Evolutionary conservation across 495 filamentous ascomycete species (phyloP), one percentile per base, ranked within the genome.

Genomic region (Barbatosphaeria neglecta): DNA sequence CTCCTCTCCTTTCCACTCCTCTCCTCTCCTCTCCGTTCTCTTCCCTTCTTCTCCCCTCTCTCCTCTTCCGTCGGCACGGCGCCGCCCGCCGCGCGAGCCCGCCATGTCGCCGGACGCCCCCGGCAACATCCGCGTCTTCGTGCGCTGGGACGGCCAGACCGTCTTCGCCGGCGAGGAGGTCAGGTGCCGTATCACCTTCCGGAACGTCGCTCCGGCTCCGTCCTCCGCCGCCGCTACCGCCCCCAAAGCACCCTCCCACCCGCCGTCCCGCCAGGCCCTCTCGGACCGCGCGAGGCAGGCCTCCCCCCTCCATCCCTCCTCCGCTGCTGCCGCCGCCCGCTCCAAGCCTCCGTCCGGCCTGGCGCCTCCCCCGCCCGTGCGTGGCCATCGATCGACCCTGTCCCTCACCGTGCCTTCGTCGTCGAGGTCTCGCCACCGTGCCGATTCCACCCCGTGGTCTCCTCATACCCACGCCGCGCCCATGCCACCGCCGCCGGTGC

Each of bases 91-190:
- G n/a, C n/a, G n/a, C n/a, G n/a, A n/a, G n/a, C n/a, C n/a, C 24
- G 24, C 44, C 51, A 67, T 68, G 66, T 57, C 67, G 56, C 56
- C 65, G 57, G 66, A 75, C 53, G 59, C 56, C 50, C 45, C 56
- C 49, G 72, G 66, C 54, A 82, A 93, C 69, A 89, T 98, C 57
- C 83, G 87, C 56, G 90, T 96, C 63, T 97, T 90, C 57, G 86
- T 98, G 60, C 80, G 83, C 67, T 97, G 84, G 87, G 85, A 84
- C 61, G 86, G 86, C 57, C 80, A 83, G 62, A 87, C 82, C 39
- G 87, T 98, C 51, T 97, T 95, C 64, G 86, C 93, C 24, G 93
- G 93, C 51, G 92, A 97, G 68, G 81, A 89, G 54, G 74, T 97
- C 55, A 84, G 90, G 66, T 95, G 92, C 65, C 87, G 78, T 43